Conservation (phyloP, 768 basidiomycete genomes). For the Leccinum broughii region DNA sequence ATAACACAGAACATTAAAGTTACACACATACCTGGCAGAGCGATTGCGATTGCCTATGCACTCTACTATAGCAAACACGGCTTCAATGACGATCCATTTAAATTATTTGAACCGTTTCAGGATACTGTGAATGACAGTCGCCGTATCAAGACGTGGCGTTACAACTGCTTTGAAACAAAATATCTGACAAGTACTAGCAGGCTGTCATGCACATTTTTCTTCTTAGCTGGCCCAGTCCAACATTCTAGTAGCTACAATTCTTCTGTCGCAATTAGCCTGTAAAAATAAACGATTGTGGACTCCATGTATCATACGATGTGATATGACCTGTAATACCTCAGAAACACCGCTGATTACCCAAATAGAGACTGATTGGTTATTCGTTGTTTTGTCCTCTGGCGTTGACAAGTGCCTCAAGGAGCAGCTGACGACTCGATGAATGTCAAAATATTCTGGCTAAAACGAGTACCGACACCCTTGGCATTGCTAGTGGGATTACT, state of each 20-base stretch:
- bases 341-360: not conserved
- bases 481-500: constrained; percentile 63
- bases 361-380: not conserved
- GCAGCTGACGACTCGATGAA: constrained; percentile 24
- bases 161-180: not conserved
- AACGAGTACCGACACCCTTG: constrained; percentile 52
- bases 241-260: too few species aligned
- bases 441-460: constrained; percentile 33
- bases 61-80: too few species aligned
- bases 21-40: not conserved
- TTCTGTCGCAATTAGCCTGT: too few species aligned
- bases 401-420: not conserved
- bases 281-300: too few species aligned
- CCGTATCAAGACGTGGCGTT: not conserved
- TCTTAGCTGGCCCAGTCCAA: too few species aligned
- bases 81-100: not conserved
- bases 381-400: not conserved
- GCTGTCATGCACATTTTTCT: too few species aligned
- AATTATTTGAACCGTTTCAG: too few species aligned
- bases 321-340: not conserved
- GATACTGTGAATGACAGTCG: too few species aligned
- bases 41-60: not conserved
- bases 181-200: too few species aligned
- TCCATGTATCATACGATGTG: too few species aligned
- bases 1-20: not conserved